Conservation (phyloP, 1,139 yeast genomes). For the Williopsis jadinii region DNA sequence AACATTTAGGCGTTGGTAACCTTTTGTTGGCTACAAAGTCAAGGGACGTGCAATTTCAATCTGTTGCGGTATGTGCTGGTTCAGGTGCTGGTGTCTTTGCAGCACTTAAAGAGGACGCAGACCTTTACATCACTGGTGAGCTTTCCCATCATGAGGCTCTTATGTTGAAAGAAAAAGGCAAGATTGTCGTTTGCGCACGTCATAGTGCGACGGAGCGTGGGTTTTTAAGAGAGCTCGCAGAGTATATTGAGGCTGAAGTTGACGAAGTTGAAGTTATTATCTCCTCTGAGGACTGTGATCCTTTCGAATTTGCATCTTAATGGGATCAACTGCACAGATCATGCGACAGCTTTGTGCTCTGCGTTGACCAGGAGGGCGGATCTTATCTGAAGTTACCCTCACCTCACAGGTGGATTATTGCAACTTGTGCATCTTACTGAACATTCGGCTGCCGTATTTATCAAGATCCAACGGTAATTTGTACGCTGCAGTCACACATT, state of each 20-base stretch:
- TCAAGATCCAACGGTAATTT: no score
- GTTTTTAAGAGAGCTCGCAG: constrained; percentile 47
- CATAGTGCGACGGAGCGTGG: constrained; percentile 94
- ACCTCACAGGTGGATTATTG: no score
- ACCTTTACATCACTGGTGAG: constrained; percentile 85
- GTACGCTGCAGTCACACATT: no score
- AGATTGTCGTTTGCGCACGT: constrained; percentile 69
- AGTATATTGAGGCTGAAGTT: constrained; percentile 32
- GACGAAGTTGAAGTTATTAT: constrained; percentile 32
- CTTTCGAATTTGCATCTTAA: constrained; percentile 24
- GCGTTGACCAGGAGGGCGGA: no score
- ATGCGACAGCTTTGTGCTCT: no score
- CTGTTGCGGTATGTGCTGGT: constrained; percentile 92
- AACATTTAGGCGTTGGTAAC: constrained; percentile 40
- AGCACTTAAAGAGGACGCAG: constrained; percentile 41
- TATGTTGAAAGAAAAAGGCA: constrained; percentile 63
- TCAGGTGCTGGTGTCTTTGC: constrained; percentile 68
- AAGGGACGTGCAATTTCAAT: constrained; percentile 30
- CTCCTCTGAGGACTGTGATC: constrained; percentile 51
- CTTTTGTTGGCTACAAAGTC: constrained; percentile 59
- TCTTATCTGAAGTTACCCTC: no score
- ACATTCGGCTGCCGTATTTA: no score
- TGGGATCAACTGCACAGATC: no score
- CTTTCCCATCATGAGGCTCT: constrained; percentile 89
- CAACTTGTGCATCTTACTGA: no score